phyloP scores from a whole-genome alignment of 129 eudicot species.

The Mikania micrantha region DNA sequence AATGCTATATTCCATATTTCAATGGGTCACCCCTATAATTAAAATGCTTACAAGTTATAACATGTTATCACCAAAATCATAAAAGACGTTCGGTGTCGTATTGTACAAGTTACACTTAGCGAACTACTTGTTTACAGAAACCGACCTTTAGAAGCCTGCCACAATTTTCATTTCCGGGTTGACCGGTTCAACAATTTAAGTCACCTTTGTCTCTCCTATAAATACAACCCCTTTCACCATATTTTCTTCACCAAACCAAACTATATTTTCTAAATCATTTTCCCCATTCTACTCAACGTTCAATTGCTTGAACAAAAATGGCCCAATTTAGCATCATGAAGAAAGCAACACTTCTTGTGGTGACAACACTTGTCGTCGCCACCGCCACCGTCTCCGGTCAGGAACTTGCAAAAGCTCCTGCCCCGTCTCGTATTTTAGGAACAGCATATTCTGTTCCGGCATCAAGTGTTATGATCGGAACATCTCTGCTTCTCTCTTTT shows the following conservation, averaged over 20 bases:
- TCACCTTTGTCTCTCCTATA: background rate
- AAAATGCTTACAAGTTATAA: too few relatives aligned
- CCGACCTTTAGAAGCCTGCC: constrained; percentile 6
- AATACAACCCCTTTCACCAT: background rate
- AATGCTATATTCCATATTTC: too few relatives aligned
- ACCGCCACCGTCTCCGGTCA: constrained; percentile 28
- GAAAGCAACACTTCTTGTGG: constrained; percentile 8
- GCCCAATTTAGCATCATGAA: constrained; percentile 32
- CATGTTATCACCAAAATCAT: too few relatives aligned
- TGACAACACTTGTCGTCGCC: constrained; percentile 19
- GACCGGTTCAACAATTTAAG: constrained; percentile 17
- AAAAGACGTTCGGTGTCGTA: too few relatives aligned
- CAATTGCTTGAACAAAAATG: constrained; percentile 8
- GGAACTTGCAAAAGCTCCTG: constrained; percentile 33
- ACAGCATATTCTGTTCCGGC: constrained; percentile 38
- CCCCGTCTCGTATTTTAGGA: constrained; percentile 41
- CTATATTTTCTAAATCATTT: background rate
- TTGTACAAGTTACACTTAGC: background rate
- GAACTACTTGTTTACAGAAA: background rate
- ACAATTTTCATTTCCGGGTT: background rate
- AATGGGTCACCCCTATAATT: too few relatives aligned
- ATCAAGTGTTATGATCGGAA: constrained; percentile 32
- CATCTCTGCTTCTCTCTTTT: constrained; percentile 36
- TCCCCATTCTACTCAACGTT: background rate
- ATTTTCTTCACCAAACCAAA: constrained; percentile 7